phyloP scores from a whole-genome alignment of 768 basidiomycete species.

The Lactarius pseudohatsudake region DNA sequence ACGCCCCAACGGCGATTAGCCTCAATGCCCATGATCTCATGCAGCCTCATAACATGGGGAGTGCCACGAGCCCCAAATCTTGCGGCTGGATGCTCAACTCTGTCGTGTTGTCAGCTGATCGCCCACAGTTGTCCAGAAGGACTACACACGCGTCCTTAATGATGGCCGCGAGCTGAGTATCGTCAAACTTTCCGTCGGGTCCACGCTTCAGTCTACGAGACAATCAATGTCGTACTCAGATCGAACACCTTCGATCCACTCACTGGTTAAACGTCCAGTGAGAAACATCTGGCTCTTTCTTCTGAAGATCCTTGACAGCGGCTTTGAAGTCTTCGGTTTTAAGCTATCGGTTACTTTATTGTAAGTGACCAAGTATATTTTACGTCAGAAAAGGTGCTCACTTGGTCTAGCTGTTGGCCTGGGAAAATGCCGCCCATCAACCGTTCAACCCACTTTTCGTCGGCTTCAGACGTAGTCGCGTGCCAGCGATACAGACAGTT shows the following conservation, averaged over 20 bases:
- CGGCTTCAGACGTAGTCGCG: slow-evolving; percentile 68
- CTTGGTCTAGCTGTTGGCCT: slow-evolving; percentile 46
- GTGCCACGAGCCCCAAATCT: slow-evolving; percentile 77
- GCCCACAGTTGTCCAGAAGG: neutral
- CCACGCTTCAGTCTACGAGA: slow-evolving; percentile 57
- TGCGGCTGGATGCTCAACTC: slow-evolving; percentile 69
- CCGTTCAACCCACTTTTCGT: slow-evolving; percentile 65
- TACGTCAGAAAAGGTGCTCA: slow-evolving; percentile 20
- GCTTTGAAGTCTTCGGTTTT: slow-evolving; percentile 51
- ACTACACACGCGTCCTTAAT: slow-evolving; percentile 64
- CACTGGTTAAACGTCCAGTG: slow-evolving; percentile 71
- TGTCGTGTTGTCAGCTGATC: slow-evolving; percentile 33
- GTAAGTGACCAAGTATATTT: neutral
- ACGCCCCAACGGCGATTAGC: slow-evolving; percentile 76
- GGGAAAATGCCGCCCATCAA: slow-evolving; percentile 56
- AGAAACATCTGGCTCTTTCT: slow-evolving; percentile 44
- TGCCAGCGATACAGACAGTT: slow-evolving; percentile 89
- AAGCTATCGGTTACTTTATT: slow-evolving; percentile 33
- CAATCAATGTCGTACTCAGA: neutral
- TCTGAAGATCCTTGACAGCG: slow-evolving; percentile 42
- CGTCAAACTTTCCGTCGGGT: slow-evolving; percentile 59
- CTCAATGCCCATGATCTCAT: slow-evolving; percentile 86
- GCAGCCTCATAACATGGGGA: slow-evolving; percentile 64
- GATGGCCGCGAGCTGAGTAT: slow-evolving; percentile 65
- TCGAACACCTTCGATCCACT: slow-evolving; percentile 27